Evolutionary conservation across 1,284 basidiomycete species (phyloP), one percentile per base, ranked within the genome.

Genomic region (Phaffia rhodozyma): DNA sequence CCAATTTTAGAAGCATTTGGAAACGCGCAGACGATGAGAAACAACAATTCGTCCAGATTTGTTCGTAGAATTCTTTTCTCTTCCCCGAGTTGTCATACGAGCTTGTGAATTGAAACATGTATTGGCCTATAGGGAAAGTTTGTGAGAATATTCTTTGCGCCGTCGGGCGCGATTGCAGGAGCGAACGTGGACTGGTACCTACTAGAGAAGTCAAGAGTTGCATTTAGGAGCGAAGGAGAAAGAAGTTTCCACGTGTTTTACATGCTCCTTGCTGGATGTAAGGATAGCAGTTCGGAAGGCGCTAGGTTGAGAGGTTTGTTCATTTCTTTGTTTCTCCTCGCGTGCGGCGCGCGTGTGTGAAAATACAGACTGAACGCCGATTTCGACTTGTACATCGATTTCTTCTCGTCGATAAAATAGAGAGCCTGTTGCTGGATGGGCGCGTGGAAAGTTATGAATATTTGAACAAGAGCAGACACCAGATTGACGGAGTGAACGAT

Each of bases 131-230:
- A 74, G 73, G 90, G 92, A 30, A 98, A 99, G 77, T 98, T 98
- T 75, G 90, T 99, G 49, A 82, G 92, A 56, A 98, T 99, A 69
- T 90, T 88, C 72, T 98, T 99, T 75, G 86, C 90, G 0, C 86
- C 89, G 0, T 84, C 90, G 64, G 94, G 94, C 0, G 91, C 91
- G 67, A 99, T 99, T 64, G 90, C 92, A 0, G 96, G 96, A 1
- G 96, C 96, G 50, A 97, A 94, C 72, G 94, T 98, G 67, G 93
- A 98, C 74, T 98, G 96, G 96, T 99, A 99, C 74, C 80, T 99
- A 51, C 79, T 99, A 56, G 96, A 99, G 79, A 98, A 98, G 81
- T 94, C 91, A 73, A 79, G 96, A 70, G 93, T 99, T 1, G 89
- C 92, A 2, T 82, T 85, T n/a, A 80, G 93, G 56, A 89, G 84